These are phyloP conservation scores for Rhazya stricta DNA, from an alignment of 257 asterid genomes.

Conservation along the genomic window DNA sequence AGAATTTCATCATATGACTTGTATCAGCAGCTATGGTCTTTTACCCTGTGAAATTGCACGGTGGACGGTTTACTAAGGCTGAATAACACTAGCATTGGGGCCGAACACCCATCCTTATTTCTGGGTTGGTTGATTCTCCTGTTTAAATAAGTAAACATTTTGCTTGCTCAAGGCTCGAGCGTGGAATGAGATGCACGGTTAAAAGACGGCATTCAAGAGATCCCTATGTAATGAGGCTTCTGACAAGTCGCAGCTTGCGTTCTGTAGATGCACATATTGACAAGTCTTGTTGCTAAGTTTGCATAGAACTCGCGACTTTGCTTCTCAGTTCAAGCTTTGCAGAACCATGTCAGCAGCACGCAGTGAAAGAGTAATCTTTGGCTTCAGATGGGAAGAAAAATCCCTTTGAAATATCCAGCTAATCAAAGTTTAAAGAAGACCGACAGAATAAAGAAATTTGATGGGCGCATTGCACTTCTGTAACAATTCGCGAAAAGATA, in stretches of 20 bases:
- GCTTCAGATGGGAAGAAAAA: not conserved
- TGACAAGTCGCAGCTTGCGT: too few relatives aligned
- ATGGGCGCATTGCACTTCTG: too few relatives aligned
- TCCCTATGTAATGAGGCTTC: too few relatives aligned
- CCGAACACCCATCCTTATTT: conserved; percentile 73
- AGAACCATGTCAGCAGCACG: not conserved
- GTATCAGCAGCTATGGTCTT: not conserved
- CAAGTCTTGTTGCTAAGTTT: conserved; percentile 75
- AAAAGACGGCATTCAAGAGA: too few relatives aligned
- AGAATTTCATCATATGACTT: not conserved
- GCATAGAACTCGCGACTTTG: conserved; percentile 77
- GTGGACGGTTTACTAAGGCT: conserved; percentile 62
- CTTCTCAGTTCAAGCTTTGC: conserved; percentile 74
- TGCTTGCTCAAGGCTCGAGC: too few relatives aligned
- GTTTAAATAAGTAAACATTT: too few relatives aligned
- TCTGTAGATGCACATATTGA: conserved; percentile 63
- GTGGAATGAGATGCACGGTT: too few relatives aligned
- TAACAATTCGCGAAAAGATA: conserved; percentile 12
- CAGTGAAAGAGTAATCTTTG: too few relatives aligned
- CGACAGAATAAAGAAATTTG: too few relatives aligned
- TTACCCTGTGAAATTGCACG: conserved; percentile 72
- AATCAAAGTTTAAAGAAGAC: conserved; percentile 2
- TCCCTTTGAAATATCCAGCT: not conserved
- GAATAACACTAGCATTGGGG: conserved; percentile 75
- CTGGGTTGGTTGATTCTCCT: conserved; percentile 92